Evolutionary conservation across 805 yeast genomes (phyloP), one percentile per base, ranked within the genome.

Genomic region (Candida sonorensis): DNA sequence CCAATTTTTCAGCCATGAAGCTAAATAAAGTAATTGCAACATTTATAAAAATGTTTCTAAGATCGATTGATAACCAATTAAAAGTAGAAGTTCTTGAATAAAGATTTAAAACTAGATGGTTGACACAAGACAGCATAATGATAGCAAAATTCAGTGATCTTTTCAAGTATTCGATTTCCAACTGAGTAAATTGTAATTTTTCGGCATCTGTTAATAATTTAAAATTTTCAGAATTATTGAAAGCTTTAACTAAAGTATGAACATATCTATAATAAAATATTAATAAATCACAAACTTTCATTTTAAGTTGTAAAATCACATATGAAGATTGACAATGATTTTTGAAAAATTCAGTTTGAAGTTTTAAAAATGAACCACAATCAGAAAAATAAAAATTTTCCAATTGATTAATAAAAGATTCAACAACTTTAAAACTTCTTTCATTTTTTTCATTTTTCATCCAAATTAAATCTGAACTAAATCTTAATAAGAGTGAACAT

Each of bases 11-110:
- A n/a, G n/a, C n/a, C n/a, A n/a, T n/a, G n/a, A n/a, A n/a, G n/a
- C 42, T 34, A 7, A 49, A 23, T 9, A 41, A 34, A 19, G 30
- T 32, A 7, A 40, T 31, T n/a, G n/a, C n/a, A 6, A 41, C 36
- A 14, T 47, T 40, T 23, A 31, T 35, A 33, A 53, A 40, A 10
- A 50, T 33, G 27, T 41, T 42, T 11, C 53, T 32, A 14, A 53
- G 28, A 33, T 51, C 56, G 3, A 48, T 35, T 3, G 52, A 37
- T 9, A 50, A 27, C 42, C 46, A 44, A 34, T 26, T 29, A 27
- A 35, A 33, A 15, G 33, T 28, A 20, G 34, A 23, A 17, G 30
- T 15, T 21, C 34, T 33, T 21, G 29, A 14, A 23, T 33, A 30
- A 30, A 34, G 34, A 17, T 35, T 28, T 18, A 32, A 27, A 19